Conservation (phyloP, 345 rosid genomes). For the Moricandia moricandioides region DNA sequence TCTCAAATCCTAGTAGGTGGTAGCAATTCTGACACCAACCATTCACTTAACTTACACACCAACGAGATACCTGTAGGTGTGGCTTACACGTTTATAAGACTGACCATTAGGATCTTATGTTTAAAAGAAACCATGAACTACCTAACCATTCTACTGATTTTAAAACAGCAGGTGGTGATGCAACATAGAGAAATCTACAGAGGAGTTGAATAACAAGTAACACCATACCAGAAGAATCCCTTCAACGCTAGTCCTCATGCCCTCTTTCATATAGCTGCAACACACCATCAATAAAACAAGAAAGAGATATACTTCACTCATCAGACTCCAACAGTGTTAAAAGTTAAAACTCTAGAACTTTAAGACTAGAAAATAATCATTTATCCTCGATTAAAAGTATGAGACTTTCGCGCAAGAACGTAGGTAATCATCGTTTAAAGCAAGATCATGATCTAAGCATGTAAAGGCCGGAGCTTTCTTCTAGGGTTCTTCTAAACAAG, state of each 20-base stretch:
- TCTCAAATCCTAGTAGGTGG: constrained; percentile 1
- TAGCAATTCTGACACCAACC: not conserved
- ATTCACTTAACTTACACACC: constrained; percentile 7
- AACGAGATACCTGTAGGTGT: not conserved
- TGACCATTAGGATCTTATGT: not conserved
- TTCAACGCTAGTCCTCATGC: constrained; percentile 97
- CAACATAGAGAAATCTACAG: not conserved
- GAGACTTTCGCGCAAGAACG: not conserved
- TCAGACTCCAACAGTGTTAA: not conserved
- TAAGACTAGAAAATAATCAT: too few relatives aligned
- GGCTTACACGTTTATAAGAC: not conserved
- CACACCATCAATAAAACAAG: constrained; percentile 7
- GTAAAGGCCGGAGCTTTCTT: constrained; percentile 26
- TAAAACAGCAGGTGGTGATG: not conserved
- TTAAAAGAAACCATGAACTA: not conserved
- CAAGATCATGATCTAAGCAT: constrained; percentile 11
- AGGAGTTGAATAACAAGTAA: not conserved
- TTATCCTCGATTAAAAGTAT: too few relatives aligned
- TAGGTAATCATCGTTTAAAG: not conserved
- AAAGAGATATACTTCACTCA: constrained; percentile 13
- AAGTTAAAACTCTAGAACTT: not conserved
- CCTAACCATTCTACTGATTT: not conserved
- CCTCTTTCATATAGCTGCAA: constrained; percentile 90
- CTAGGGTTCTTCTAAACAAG: constrained; percentile 42
- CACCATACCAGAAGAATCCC: constrained; percentile 83